These are phyloP conservation scores for Cynara cardunculus DNA, from an alignment of 129 eudicot species.

Conservation along the genomic window DNA sequence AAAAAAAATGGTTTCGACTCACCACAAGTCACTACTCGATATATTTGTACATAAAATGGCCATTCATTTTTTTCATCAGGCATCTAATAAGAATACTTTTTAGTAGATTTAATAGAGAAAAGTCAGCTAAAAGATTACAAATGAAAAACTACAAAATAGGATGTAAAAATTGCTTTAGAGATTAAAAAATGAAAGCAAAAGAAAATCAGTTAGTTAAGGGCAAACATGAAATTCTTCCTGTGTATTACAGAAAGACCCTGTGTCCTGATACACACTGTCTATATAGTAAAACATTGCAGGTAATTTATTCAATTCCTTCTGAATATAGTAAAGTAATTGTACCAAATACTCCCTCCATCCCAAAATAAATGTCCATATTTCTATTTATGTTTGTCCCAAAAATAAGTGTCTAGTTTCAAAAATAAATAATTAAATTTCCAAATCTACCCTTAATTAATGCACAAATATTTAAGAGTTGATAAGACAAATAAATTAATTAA, in stretches of 20 bases:
- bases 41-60: not conserved
- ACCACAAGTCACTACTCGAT: not conserved
- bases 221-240: not conserved
- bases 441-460: not conserved
- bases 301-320: not conserved
- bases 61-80: not conserved
- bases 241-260: not conserved
- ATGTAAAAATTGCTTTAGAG: not conserved
- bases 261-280: not conserved
- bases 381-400: not conserved
- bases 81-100: not conserved
- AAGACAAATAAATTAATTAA: not conserved
- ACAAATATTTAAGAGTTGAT: not conserved
- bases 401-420: not conserved
- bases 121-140: not conserved
- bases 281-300: not conserved
- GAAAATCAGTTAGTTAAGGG: not conserved
- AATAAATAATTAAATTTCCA: not conserved
- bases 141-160: not conserved
- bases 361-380: not conserved
- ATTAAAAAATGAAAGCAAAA: not conserved
- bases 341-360: not conserved
- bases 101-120: not conserved
- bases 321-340: not conserved
- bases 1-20: not conserved